A percentile compares a stretch with the other conserved stretches of the same genome.
Conservation (phyloP, 129 eudicot genomes). For the Pulicaria dysenterica region DNA sequence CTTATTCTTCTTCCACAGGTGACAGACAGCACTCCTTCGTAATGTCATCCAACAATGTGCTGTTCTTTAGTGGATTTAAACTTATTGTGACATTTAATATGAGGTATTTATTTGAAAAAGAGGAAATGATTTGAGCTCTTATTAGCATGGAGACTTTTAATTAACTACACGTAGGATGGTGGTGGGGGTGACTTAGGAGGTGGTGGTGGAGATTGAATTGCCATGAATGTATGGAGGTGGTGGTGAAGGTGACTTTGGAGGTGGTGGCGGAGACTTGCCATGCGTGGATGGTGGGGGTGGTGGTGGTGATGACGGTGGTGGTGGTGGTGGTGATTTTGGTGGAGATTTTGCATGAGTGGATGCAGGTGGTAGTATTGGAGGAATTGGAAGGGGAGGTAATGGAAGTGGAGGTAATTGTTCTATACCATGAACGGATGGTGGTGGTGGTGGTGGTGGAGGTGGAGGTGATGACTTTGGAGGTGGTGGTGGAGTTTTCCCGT, state of each 20-base stretch:
- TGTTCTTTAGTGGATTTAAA: neutral
- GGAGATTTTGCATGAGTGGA: neutral
- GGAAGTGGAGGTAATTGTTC: neutral
- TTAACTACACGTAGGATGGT: too few species aligned
- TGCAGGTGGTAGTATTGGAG: too few species aligned
- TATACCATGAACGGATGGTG: neutral
- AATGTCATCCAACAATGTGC: neutral
- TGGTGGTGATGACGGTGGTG: neutral
- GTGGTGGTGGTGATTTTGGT: neutral
- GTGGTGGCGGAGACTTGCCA: constrained; percentile 21
- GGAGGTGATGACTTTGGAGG: neutral
- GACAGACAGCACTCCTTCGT: neutral
- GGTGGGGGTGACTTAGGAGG: neutral
- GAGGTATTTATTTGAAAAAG: neutral
- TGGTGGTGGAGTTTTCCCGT: neutral
- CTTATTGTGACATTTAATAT: neutral
- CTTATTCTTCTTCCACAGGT: neutral
- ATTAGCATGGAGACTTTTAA: neutral
- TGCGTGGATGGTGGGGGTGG: neutral
- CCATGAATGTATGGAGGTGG: neutral
- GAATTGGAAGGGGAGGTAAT: neutral
- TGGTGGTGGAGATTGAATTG: neutral
- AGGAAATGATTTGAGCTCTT: neutral
- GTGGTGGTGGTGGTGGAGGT: neutral
- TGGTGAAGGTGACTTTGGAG: constrained; percentile 5